phyloP scores from a whole-genome alignment of 176 grass and related monocot genomes.

The Aegilops tauschii region DNA sequence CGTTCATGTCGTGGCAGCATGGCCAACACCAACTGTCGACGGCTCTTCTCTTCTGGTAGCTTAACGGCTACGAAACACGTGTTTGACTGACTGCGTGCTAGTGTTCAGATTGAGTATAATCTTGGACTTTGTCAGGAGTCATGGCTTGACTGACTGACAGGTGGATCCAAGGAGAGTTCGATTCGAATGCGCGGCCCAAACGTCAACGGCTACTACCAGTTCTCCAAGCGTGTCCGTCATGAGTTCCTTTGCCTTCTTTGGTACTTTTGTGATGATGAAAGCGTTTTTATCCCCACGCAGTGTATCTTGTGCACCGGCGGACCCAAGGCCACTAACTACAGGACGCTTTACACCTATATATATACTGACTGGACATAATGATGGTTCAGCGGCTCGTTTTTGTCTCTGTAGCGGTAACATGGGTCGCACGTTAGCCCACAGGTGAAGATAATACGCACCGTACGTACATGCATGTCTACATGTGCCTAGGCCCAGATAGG shows the following conservation, averaged over 20 bases:
- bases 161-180: neutral
- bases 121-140: too few relatives aligned
- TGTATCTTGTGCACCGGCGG: neutral
- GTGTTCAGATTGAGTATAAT: neutral
- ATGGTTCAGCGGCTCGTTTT: neutral
- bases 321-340: neutral
- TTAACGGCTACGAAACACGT: neutral
- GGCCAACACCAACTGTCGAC: neutral
- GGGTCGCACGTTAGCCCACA: neutral
- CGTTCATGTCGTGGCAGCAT: neutral
- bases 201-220: neutral
- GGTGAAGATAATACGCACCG: neutral
- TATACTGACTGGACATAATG: neutral
- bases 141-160: neutral
- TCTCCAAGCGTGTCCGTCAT: neutral
- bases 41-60: neutral
- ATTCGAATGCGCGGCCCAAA: neutral
- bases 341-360: neutral
- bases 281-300: neutral
- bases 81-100: neutral
- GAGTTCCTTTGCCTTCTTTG: too few relatives aligned
- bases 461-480: too few relatives aligned
- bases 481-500: neutral
- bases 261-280: neutral
- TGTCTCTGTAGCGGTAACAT: neutral